Percentiles rank a stretch among this genome's conserved stretches.
These are phyloP conservation scores for Apiotrichum veenhuisii DNA, from an alignment of 1,284 basidiomycete species.

Conservation along the genomic window DNA sequence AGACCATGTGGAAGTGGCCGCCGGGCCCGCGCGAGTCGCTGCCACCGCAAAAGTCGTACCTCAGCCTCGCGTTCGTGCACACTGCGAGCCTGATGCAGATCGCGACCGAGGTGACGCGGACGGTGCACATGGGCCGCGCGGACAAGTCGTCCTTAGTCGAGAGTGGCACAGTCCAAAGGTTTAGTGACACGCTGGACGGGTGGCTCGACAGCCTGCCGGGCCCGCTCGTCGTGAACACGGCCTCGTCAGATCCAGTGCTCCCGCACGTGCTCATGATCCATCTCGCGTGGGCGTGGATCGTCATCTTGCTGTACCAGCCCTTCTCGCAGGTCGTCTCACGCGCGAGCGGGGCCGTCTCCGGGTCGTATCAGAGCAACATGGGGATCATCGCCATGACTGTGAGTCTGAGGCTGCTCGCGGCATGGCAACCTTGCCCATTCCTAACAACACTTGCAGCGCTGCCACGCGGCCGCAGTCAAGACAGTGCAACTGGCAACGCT, in stretches of 20 bases:
- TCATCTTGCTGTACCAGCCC: conserved; percentile 63
- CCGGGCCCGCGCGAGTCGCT: conserved; percentile 2
- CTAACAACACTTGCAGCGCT: conserved; percentile 45
- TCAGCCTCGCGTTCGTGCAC: conserved; percentile 13
- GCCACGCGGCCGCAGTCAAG: conserved; percentile 61
- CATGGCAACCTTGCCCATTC: background rate
- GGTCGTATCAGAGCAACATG: background rate
- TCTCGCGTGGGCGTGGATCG: conserved; percentile 61
- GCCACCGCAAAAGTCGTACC: conserved; percentile 9
- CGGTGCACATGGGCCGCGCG: conserved; percentile 2
- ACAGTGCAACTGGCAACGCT: conserved; percentile 60
- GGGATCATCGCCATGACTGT: conserved; percentile 14
- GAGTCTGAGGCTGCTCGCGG: too few relatives aligned
- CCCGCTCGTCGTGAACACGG: conserved; percentile 53
- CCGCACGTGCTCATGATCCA: conserved; percentile 65
- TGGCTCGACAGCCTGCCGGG: conserved; percentile 60
- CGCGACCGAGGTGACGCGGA: conserved; percentile 6
- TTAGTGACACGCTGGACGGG: conserved; percentile 52
- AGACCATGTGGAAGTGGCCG: conserved; percentile 23
- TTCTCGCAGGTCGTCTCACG: conserved; percentile 42
- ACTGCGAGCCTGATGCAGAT: conserved; percentile 12
- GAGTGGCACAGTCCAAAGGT: conserved; percentile 9
- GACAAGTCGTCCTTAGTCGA: conserved; percentile 13
- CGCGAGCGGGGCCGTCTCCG: background rate
- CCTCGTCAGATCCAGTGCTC: conserved; percentile 53